A percentile compares a stretch with the other conserved stretches of the same genome.
Evolutionary conservation across 2,329 filamentous ascomycete species (phyloP).

Genomic region (Colletotrichum australisinense): DNA sequence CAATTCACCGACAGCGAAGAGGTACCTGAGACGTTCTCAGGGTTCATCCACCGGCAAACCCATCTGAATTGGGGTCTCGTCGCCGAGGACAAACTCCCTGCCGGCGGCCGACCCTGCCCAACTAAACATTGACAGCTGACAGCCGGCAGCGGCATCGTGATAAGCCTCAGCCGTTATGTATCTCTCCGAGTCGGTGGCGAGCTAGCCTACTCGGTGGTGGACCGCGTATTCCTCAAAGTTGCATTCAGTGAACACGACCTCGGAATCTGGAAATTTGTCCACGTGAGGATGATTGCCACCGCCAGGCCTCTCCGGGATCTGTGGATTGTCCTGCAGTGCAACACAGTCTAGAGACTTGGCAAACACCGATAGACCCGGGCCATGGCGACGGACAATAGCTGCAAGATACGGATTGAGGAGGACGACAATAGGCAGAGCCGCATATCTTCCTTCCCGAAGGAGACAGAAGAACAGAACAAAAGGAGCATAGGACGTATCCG

Average conservation of each 20-base stretch:
- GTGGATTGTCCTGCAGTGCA: conserved; percentile 21
- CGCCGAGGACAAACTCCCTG: conserved; percentile 3
- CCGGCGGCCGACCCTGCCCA: background rate
- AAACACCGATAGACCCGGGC: conserved; percentile 4
- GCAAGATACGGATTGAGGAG: background rate
- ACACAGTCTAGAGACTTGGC: conserved; percentile 14
- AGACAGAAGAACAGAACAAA: background rate
- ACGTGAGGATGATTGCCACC: background rate
- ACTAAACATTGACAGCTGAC: background rate
- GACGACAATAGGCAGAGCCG: conserved; percentile 4
- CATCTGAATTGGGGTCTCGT: conserved; percentile 15
- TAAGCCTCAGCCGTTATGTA: conserved; percentile 7
- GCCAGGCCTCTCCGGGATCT: conserved; percentile 5
- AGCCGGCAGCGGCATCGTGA: conserved; percentile 26
- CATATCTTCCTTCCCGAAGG: conserved; percentile 5
- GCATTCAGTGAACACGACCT: conserved; percentile 19
- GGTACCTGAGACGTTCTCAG: conserved; percentile 32
- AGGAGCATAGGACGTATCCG: background rate
- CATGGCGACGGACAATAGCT: background rate
- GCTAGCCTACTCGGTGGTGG: background rate
- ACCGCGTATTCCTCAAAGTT: conserved; percentile 17
- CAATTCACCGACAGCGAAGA: conserved; percentile 13
- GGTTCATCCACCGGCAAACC: conserved; percentile 7
- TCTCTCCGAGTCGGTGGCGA: conserved; percentile 3
- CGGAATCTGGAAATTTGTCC: background rate